Percentiles rank a stretch among this genome's conserved stretches.
phyloP scores from a whole-genome alignment of 202 grass and related monocot species.

The Brachypodium distachyon region DNA sequence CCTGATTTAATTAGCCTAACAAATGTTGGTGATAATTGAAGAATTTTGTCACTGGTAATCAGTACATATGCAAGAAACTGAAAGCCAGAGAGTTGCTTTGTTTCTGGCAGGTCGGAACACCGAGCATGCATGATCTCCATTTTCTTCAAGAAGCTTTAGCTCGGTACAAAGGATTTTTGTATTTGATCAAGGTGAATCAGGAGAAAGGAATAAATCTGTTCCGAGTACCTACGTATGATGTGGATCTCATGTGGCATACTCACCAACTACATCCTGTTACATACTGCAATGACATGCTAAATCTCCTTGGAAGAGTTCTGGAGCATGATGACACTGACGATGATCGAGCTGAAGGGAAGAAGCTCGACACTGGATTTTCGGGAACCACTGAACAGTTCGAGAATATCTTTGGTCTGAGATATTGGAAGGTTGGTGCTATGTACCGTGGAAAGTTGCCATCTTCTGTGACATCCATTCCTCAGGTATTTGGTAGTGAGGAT shows the following conservation, averaged over 20 bases:
- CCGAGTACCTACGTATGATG: constrained; percentile 77
- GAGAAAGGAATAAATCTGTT: constrained; percentile 65
- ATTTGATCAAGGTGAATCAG: constrained; percentile 77
- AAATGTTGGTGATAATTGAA: not conserved
- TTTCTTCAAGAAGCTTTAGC: constrained; percentile 74
- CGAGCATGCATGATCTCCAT: constrained; percentile 31
- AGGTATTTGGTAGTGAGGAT: constrained; percentile 8
- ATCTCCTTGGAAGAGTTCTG: constrained; percentile 76
- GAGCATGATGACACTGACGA: constrained; percentile 91
- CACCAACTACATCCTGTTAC: constrained; percentile 65
- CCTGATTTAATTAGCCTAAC: not conserved
- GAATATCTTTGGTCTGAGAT: constrained; percentile 68
- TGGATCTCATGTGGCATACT: constrained; percentile 93
- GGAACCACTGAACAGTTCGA: constrained; percentile 70
- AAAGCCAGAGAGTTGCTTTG: not conserved
- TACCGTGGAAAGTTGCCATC: constrained; percentile 63
- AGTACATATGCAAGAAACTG: not conserved
- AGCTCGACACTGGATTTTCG: constrained; percentile 72
- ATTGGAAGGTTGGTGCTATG: constrained; percentile 84
- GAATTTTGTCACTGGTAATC: not conserved
- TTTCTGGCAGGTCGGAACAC: constrained; percentile 47
- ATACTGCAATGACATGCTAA: constrained; percentile 63
- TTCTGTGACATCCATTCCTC: constrained; percentile 42
- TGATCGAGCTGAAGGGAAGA: constrained; percentile 80
- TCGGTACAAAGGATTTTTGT: constrained; percentile 86